These are phyloP conservation scores for Didymosphaeria variabile DNA, from an alignment of 2,329 filamentous ascomycete genomes.

Conservation along the genomic window DNA sequence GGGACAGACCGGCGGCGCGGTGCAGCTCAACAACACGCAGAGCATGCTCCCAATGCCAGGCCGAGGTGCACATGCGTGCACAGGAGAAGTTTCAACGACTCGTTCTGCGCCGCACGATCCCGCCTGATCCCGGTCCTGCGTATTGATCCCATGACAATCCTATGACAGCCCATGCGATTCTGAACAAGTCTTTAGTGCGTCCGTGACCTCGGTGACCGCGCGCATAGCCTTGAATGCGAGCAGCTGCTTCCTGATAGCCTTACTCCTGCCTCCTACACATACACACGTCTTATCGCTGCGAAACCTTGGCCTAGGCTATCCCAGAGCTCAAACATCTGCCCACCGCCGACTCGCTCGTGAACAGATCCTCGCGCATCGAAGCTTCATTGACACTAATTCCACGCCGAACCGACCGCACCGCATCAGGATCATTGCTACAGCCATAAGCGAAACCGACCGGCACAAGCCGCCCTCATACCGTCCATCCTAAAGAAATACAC, in stretches of 20 bases:
- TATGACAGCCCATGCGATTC: not conserved
- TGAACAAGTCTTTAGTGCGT: not conserved
- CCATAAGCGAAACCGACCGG: not conserved
- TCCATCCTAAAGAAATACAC: not conserved
- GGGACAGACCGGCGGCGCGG: not conserved
- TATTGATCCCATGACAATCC: conserved; percentile 15
- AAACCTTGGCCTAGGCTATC: not conserved
- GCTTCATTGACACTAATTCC: not conserved
- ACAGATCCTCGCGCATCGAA: not conserved
- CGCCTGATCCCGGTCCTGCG: not conserved
- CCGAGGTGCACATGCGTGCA: not conserved
- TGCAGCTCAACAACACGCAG: conserved; percentile 18
- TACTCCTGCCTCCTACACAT: not conserved
- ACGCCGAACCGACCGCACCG: not conserved
- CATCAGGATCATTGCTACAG: not conserved
- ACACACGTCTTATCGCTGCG: not conserved
- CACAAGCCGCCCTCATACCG: not conserved
- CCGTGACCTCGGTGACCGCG: conserved; percentile 22
- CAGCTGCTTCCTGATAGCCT: conserved; percentile 1
- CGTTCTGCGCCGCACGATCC: not conserved
- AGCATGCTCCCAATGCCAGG: conserved; percentile 14
- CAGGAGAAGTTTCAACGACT: not conserved
- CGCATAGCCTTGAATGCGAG: conserved; percentile 13
- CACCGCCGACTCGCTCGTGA: not conserved
- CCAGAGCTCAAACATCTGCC: not conserved